These are phyloP conservation scores for Oemleria cerasiformis DNA, from an alignment of 306 rosid species.

Conservation along the genomic window DNA sequence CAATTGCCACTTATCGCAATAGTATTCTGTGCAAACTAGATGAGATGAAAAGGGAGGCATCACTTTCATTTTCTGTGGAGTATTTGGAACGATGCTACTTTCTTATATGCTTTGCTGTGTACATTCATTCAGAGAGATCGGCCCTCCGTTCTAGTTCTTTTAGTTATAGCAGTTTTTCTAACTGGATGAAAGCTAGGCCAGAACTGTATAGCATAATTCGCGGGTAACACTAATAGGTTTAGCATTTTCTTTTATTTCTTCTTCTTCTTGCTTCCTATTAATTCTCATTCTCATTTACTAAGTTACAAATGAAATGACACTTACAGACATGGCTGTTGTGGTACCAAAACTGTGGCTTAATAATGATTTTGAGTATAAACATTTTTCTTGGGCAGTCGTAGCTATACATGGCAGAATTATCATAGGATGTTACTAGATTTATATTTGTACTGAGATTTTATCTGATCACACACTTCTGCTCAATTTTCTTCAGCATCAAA, in stretches of 20 bases:
- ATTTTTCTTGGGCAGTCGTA: neutral
- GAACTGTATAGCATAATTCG: constrained; percentile 88
- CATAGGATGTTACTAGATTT: no score
- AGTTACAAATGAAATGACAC: neutral
- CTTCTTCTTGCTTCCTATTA: neutral
- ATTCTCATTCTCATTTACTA: neutral
- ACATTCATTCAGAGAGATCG: constrained; percentile 71
- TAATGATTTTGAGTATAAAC: neutral
- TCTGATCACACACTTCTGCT: no score
- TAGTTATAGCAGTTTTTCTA: constrained; percentile 54
- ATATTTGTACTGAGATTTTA: no score
- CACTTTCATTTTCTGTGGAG: constrained; percentile 78
- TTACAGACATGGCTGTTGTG: neutral
- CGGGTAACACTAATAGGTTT: constrained; percentile 45
- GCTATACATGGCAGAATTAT: no score
- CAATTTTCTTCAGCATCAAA: no score
- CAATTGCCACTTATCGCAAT: constrained; percentile 82
- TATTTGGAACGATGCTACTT: constrained; percentile 96
- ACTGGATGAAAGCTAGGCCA: constrained; percentile 93
- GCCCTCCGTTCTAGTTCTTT: constrained; percentile 46
- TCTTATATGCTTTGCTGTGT: constrained; percentile 90
- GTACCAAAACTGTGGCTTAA: neutral
- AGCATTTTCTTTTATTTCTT: neutral
- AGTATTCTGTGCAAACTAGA: constrained; percentile 82
- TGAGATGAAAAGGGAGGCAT: constrained; percentile 92